These are phyloP conservation scores for Berberis vulgaris DNA, from an alignment of 164 flowering plant genomes.

Conservation along the genomic window DNA sequence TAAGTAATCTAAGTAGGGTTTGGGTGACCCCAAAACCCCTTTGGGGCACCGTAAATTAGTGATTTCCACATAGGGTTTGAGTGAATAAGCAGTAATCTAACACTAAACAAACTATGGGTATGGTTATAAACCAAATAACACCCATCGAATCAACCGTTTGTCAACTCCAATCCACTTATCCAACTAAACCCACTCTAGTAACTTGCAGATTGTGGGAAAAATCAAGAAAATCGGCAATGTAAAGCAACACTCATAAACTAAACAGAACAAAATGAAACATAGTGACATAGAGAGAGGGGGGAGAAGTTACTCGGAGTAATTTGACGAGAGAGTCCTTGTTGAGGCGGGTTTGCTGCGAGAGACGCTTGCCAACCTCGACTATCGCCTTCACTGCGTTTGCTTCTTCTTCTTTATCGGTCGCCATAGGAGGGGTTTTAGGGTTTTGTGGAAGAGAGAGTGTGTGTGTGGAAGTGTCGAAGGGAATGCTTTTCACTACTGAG, in stretches of 20 bases:
- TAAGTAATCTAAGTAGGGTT: too few species aligned
- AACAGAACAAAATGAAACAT: too few species aligned
- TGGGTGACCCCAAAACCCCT: too few species aligned
- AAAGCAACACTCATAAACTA: background rate
- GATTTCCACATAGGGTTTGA: too few species aligned
- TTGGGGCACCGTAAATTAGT: too few species aligned
- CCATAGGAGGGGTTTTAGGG: conserved; percentile 3
- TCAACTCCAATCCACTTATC: background rate
- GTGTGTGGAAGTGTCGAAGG: too few species aligned
- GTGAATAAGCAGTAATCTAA: too few species aligned
- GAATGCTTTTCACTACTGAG: too few species aligned
- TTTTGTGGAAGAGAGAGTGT: background rate
- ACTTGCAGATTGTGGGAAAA: too few species aligned
- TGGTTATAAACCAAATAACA: too few species aligned
- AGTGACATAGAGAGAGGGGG: background rate
- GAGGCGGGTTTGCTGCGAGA: conserved; percentile 40
- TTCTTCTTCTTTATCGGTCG: conserved; percentile 2
- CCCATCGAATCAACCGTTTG: too few species aligned
- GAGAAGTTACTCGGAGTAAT: conserved; percentile 42
- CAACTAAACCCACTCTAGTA: background rate
- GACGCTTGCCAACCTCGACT: conserved; percentile 43
- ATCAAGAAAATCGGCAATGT: background rate
- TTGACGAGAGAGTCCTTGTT: conserved; percentile 66
- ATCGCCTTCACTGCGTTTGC: conserved; percentile 28
- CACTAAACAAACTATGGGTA: too few species aligned